Evolutionary conservation across 202 grass and related monocot genomes (phyloP).

Genomic region (Brachypodium distachyon): DNA sequence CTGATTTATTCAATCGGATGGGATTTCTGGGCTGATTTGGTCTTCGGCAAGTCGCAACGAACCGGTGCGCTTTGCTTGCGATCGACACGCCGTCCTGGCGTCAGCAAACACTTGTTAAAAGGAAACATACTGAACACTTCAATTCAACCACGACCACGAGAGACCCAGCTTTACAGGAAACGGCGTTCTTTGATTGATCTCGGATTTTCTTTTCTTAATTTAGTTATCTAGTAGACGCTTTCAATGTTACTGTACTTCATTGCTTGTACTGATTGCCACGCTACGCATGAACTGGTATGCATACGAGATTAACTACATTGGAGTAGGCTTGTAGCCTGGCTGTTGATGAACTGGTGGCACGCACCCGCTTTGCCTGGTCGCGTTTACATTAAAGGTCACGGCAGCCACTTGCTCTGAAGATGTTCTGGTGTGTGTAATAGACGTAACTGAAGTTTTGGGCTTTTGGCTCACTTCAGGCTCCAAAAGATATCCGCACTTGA

Average conservation of each 20-base stretch:
- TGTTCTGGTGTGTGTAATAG: no score
- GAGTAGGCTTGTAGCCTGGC: not conserved
- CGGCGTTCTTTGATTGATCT: not conserved
- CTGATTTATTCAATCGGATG: not conserved
- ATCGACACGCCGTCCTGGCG: not conserved
- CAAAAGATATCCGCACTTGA: not conserved
- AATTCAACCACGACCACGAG: not conserved
- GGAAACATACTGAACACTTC: not conserved
- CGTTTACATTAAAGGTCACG: not conserved
- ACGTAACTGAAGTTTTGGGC: not conserved
- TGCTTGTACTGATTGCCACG: not conserved
- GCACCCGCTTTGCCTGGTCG: not conserved
- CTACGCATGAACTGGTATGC: not conserved
- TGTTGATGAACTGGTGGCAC: not conserved
- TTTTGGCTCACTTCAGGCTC: not conserved
- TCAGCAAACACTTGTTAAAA: not conserved
- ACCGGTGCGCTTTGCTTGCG: not conserved
- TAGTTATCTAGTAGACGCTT: not conserved
- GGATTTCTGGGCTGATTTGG: slow-evolving; percentile 17
- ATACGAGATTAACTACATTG: not conserved
- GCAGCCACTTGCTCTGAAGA: not conserved
- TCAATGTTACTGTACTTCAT: not conserved
- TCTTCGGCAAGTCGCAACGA: slow-evolving; percentile 6
- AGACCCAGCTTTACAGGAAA: not conserved
- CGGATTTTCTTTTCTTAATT: not conserved